Evolutionary conservation across 1,284 basidiomycete species (phyloP).

Genomic region (Baeospora myosura): DNA sequence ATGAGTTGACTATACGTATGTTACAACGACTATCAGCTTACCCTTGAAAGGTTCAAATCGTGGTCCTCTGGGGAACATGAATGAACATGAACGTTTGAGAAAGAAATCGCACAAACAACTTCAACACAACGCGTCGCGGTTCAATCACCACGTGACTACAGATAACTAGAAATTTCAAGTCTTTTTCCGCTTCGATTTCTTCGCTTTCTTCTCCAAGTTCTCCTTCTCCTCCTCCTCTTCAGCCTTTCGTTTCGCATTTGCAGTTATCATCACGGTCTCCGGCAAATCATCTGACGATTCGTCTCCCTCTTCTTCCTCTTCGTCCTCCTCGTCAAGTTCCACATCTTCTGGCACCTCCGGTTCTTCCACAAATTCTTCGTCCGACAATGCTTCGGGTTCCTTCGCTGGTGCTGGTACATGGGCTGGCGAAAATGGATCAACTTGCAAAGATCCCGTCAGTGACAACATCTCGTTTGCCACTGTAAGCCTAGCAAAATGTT

Average conservation of each 20-base stretch:
- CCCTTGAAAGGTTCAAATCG: neutral
- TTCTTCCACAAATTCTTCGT: conserved; percentile 6
- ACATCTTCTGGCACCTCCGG: conserved; percentile 1
- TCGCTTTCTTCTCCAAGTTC: neutral
- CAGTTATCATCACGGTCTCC: neutral
- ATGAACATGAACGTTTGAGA: neutral
- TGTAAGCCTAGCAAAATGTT: conserved; percentile 58
- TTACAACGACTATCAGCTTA: neutral
- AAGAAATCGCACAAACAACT: neutral
- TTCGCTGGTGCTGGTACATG: conserved; percentile 32
- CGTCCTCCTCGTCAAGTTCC: conserved; percentile 1
- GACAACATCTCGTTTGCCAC: conserved; percentile 95
- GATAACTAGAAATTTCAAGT: neutral
- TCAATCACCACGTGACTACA: neutral
- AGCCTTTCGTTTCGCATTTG: neutral
- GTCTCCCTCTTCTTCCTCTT: conserved; percentile 1
- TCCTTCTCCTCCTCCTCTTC: neutral
- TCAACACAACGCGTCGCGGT: neutral
- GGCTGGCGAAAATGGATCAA: conserved; percentile 73
- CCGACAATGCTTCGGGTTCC: neutral
- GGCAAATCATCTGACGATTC: conserved; percentile 8
- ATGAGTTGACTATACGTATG: neutral
- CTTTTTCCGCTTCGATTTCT: neutral
- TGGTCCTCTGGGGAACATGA: conserved; percentile 4
- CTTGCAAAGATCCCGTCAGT: conserved; percentile 82